phyloP scores from a whole-genome alignment of 2,329 filamentous ascomycete genomes.

The Cercospora canescens region DNA sequence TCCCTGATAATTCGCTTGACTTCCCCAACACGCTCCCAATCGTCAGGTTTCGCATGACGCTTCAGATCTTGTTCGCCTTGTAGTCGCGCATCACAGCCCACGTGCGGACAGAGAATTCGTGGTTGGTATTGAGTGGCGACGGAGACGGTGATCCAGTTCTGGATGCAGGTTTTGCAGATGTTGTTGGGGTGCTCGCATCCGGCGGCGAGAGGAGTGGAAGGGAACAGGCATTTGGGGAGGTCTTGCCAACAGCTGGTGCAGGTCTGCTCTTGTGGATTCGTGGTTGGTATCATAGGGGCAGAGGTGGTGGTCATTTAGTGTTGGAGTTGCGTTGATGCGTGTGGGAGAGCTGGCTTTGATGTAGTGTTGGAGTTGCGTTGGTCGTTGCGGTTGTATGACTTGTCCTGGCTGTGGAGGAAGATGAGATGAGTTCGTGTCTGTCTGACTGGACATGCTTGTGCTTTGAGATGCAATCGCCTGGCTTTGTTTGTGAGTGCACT shows the following conservation, averaged over 20 bases:
- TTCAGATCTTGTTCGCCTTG: neutral
- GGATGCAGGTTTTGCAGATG: neutral
- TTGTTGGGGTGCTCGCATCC: neutral
- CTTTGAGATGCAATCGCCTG: neutral
- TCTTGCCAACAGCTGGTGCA: neutral
- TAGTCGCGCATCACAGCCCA: neutral
- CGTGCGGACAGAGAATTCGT: neutral
- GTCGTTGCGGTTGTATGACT: neutral
- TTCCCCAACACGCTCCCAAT: neutral
- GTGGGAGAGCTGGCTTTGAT: neutral
- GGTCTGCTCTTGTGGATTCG: neutral
- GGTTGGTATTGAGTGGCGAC: neutral
- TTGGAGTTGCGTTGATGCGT: neutral
- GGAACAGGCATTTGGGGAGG: neutral
- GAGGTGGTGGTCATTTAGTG: neutral
- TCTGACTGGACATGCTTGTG: neutral
- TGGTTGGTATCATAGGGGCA: neutral
- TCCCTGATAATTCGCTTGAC: neutral
- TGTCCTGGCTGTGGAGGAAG: neutral
- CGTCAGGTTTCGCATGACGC: neutral
- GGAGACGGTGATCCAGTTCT: neutral
- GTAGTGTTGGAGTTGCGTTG: neutral
- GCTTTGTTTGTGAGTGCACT: neutral
- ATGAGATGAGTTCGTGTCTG: neutral
- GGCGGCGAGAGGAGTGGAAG: neutral